Evolutionary conservation across 1,284 basidiomycete species (phyloP).

Genomic region (Apiotrichum gracile): DNA sequence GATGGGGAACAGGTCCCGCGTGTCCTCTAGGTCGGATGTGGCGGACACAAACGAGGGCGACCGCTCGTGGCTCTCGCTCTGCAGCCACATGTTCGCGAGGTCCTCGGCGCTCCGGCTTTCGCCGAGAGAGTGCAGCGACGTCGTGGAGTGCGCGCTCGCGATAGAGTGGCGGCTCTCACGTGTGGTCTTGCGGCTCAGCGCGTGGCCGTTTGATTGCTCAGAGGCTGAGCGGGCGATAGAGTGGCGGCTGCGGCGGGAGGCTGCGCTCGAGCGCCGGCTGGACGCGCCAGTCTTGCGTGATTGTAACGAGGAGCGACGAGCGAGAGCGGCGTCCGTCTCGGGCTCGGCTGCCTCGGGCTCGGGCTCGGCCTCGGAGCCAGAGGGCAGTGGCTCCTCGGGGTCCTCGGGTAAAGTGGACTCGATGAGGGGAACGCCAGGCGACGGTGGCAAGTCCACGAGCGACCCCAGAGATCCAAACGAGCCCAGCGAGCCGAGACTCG

Average conservation of each 20-base stretch:
- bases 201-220: not conserved
- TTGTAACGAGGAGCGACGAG: not conserved
- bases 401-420: slow-evolving; percentile 1
- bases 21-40: not conserved
- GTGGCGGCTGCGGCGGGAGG: not conserved
- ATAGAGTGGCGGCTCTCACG: not conserved
- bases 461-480: not conserved
- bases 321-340: not conserved
- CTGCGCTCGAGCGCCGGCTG: not conserved
- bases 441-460: not conserved
- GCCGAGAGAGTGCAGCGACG: not conserved
- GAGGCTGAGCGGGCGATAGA: not conserved
- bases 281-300: not conserved
- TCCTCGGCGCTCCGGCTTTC: not conserved
- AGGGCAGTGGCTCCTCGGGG: slow-evolving; percentile 1
- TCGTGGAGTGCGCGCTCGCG: not conserved
- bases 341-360: slow-evolving; percentile 1
- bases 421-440: not conserved
- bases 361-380: not conserved
- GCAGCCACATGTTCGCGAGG: not conserved
- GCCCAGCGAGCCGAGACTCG: too few species aligned
- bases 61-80: not conserved
- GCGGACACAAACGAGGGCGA: not conserved
- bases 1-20: not conserved
- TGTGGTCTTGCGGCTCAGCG: not conserved